phyloP scores from a whole-genome alignment of 305 asterid species.

The Ilex paraguariensis region DNA sequence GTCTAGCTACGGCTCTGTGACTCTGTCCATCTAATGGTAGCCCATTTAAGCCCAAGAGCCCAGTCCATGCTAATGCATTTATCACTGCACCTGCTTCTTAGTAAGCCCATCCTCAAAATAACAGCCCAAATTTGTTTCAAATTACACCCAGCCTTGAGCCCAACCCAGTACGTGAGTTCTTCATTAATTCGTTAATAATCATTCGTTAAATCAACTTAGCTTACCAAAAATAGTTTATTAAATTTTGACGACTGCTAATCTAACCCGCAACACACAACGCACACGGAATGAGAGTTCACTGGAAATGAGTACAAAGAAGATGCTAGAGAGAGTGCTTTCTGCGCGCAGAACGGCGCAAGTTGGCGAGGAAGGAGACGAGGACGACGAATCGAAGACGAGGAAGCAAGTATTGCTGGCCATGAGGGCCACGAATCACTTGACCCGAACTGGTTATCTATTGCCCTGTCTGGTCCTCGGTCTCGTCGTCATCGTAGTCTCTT shows the following conservation, averaged over 20 bases:
- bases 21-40: too few relatives aligned
- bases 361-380: constrained; percentile 34
- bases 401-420: constrained; percentile 46
- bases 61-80: too few relatives aligned
- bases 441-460: constrained; percentile 69
- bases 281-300: background rate
- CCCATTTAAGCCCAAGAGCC: too few relatives aligned
- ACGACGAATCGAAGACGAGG: constrained; percentile 82
- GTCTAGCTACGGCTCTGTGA: too few relatives aligned
- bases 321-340: constrained; percentile 85
- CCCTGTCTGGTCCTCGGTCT: constrained; percentile 55
- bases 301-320: constrained; percentile 22
- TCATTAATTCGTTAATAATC: too few relatives aligned
- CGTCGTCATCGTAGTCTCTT: constrained; percentile 35
- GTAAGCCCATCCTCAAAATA: too few relatives aligned
- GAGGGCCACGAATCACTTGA: constrained; percentile 54
- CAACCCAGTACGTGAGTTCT: background rate
- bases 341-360: constrained; percentile 47
- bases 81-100: too few relatives aligned
- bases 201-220: background rate
- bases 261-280: background rate
- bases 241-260: background rate
- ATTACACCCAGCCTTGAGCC: background rate
- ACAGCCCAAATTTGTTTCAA: background rate
- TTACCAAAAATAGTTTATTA: too few relatives aligned